Evolutionary conservation across 164 flowering plant species (phyloP).

Genomic region (Umbilicus rupestris): DNA sequence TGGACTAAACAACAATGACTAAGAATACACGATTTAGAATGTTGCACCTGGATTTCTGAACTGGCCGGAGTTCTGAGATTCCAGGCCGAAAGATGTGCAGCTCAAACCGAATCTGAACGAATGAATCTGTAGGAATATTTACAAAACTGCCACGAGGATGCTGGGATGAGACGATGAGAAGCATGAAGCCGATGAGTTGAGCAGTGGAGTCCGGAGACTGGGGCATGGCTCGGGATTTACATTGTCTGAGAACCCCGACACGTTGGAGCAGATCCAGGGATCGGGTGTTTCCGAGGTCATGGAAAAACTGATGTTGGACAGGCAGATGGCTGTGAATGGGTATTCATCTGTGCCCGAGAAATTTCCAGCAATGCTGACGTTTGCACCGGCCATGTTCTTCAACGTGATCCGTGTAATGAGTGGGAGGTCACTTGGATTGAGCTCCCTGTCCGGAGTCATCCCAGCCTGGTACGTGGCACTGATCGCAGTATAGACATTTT

Average conservation of each 20-base stretch:
- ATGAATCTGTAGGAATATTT: conserved; percentile 10
- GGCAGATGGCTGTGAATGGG: conserved; percentile 51
- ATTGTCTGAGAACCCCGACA: conserved; percentile 33
- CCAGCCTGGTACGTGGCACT: conserved; percentile 30
- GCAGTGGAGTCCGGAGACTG: conserved; percentile 17
- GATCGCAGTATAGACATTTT: conserved; percentile 35
- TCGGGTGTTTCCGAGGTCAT: conserved; percentile 22
- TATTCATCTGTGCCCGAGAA: conserved; percentile 44
- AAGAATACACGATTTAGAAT: not conserved
- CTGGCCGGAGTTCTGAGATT: not conserved
- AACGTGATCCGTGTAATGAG: conserved; percentile 32
- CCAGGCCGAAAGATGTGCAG: not conserved
- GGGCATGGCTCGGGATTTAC: conserved; percentile 43
- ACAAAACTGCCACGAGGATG: conserved; percentile 16
- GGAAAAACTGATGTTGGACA: conserved; percentile 41
- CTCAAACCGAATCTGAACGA: not conserved
- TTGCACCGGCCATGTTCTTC: conserved; percentile 36
- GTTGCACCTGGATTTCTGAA: not conserved
- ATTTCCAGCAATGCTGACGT: conserved; percentile 42
- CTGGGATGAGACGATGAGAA: conserved; percentile 15
- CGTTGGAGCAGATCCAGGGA: conserved; percentile 56
- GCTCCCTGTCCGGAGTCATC: conserved; percentile 50
- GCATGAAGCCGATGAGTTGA: conserved; percentile 25
- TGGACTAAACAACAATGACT: not conserved
- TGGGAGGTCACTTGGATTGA: conserved; percentile 47